A percentile compares a stretch with the other conserved stretches of the same genome.
Conservation (phyloP, 352 stramenopile species). For the Phytophthora uliginosa region DNA sequence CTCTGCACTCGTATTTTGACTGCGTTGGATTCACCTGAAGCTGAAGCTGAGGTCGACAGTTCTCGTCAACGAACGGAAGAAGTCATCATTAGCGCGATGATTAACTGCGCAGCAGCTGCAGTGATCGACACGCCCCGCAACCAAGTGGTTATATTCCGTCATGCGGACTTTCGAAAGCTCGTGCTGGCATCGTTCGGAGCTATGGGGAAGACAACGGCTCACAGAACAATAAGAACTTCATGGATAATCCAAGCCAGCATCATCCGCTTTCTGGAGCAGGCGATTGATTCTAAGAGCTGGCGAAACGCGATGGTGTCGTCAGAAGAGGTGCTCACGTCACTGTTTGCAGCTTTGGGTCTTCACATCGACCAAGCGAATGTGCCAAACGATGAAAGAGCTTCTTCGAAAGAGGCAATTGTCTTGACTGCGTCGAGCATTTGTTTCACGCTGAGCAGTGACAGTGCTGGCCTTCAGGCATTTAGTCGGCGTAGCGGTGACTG, state of each 20-base stretch:
- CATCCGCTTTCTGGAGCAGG: slow-evolving; percentile 33
- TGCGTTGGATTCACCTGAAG: slow-evolving; percentile 11
- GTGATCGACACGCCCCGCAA: slow-evolving; percentile 56
- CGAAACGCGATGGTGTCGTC: slow-evolving; percentile 44
- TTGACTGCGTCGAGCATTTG: slow-evolving; percentile 56
- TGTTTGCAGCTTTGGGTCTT: slow-evolving; percentile 35
- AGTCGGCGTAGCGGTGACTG: slow-evolving; percentile 8
- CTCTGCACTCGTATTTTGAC: slow-evolving; percentile 48
- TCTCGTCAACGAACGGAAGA: slow-evolving; percentile 17
- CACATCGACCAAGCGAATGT: not conserved
- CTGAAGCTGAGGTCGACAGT: not conserved
- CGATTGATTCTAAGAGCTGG: slow-evolving; percentile 70
- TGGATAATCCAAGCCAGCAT: slow-evolving; percentile 36
- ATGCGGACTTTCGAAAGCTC: slow-evolving; percentile 41
- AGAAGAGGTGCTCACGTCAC: slow-evolving; percentile 16
- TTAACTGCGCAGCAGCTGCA: slow-evolving; percentile 52
- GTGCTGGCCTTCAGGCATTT: slow-evolving; percentile 37
- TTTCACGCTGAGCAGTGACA: slow-evolving; percentile 64
- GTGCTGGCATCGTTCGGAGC: slow-evolving; percentile 26
- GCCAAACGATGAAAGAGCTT: slow-evolving; percentile 13
- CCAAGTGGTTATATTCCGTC: slow-evolving; percentile 64
- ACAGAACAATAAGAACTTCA: not conserved
- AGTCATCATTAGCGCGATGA: slow-evolving; percentile 48
- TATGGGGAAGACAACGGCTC: not conserved
- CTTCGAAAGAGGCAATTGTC: slow-evolving; percentile 15